Evolutionary conservation across 2,329 filamentous ascomycete species (phyloP), one percentile per base, ranked within the genome.

Genomic region (Hymenoscyphus infarciens): DNA sequence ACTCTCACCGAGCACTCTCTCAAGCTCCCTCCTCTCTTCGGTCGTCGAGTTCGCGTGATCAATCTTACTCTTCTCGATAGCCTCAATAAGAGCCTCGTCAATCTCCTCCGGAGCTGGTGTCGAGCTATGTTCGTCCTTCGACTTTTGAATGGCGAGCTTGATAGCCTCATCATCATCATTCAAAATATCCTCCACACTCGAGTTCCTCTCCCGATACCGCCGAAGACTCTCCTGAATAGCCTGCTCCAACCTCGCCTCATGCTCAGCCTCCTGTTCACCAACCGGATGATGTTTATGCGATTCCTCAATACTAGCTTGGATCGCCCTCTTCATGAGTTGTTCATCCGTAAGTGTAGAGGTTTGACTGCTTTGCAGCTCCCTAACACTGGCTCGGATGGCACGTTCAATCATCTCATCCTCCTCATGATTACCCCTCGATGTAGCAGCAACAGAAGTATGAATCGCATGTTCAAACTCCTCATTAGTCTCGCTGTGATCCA

Each of bases 381-480:
- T 78, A 16, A 95, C 80, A 66, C 88, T 91, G 5, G 89, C 86
- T 15, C 89, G 82, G 58, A 96, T 89, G 0, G 90, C 90, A 22
- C 84, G 81, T 72, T 92, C 91, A 56, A 96, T 81, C 63, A 83
- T 79, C 25, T 81, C 81, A 70, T 95, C 91, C 73, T 95, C 89
- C 22, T 85, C 81, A 0, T 80, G 72, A 66, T 94, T 81, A 11
- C 91, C 90, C 0, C 78, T 81, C 0, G 89, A 92, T 0, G 89
- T 92, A 71, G 89, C 83, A 7, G 79, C 77, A 0, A 95, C 88
- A 0, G 88, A 90, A 11, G 80, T 80, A 60, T 81, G 82, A 63
- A 95, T 94, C 1, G 90, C 90, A 52, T 82, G 79, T 72, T 94
- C 90, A 52, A 92, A 82, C 62, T 89, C 87, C 1, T 81, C 80